phyloP scores from a whole-genome alignment of 495 filamentous ascomycete genomes.

The Baudoinia panamericana region DNA sequence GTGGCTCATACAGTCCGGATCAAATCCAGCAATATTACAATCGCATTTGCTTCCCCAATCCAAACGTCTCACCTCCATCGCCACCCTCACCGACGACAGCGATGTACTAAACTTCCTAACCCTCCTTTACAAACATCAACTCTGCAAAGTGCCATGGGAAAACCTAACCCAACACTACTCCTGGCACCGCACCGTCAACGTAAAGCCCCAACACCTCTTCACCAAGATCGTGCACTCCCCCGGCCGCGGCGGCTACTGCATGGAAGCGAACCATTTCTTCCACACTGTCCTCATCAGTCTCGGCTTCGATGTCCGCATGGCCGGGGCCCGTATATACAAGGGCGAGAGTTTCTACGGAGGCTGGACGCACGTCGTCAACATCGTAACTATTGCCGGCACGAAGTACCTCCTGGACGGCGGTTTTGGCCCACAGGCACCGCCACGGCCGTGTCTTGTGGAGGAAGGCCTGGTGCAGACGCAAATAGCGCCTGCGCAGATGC shows the following conservation, averaged over 20 bases:
- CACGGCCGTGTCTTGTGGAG: slow-evolving; percentile 40
- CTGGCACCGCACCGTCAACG: slow-evolving; percentile 34
- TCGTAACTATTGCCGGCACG: slow-evolving; percentile 41
- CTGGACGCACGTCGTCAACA: slow-evolving; percentile 57
- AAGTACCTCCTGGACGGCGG: slow-evolving; percentile 54
- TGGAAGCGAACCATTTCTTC: slow-evolving; percentile 60
- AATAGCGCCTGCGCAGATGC: background rate
- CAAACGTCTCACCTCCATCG: slow-evolving; percentile 17
- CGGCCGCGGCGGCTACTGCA: slow-evolving; percentile 60
- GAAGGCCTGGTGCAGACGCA: slow-evolving; percentile 7
- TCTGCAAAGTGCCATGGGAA: slow-evolving; percentile 53
- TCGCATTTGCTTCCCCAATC: slow-evolving; percentile 20
- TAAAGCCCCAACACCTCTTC: slow-evolving; percentile 46
- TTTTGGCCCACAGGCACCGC: slow-evolving; percentile 52
- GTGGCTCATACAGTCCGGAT: slow-evolving; percentile 1
- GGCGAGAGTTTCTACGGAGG: slow-evolving; percentile 12
- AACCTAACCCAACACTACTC: slow-evolving; percentile 50
- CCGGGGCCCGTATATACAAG: slow-evolving; percentile 4
- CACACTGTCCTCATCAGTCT: slow-evolving; percentile 48
- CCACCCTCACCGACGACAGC: slow-evolving; percentile 4
- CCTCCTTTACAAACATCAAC: slow-evolving; percentile 16
- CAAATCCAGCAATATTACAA: slow-evolving; percentile 23
- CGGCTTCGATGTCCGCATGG: slow-evolving; percentile 38
- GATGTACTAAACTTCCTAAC: slow-evolving; percentile 4
- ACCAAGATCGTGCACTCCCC: slow-evolving; percentile 45